Evolutionary conservation across 148 eudicot genomes (phyloP).

Genomic region (Spergularia marina): DNA sequence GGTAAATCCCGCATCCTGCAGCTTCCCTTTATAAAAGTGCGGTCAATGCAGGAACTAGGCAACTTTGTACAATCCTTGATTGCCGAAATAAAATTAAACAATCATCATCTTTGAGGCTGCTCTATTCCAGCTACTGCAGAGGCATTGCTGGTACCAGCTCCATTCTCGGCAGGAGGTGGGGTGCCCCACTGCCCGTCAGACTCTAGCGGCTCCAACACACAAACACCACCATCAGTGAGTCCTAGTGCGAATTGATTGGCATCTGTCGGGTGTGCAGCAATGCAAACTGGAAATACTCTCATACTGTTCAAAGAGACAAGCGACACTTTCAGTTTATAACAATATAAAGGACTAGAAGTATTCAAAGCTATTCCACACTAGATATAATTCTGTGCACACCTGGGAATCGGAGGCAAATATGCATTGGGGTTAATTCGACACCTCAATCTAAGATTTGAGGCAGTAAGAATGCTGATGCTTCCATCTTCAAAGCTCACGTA

Average conservation of each 20-base stretch:
- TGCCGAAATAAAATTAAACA: constrained; percentile 7
- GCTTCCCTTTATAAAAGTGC: constrained; percentile 28
- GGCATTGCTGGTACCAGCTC: constrained; percentile 56
- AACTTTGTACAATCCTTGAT: constrained; percentile 23
- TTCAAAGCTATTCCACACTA: neutral
- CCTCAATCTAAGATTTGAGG: constrained; percentile 66
- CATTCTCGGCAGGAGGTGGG: constrained; percentile 66
- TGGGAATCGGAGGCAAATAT: constrained; percentile 69
- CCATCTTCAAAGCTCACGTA: constrained; percentile 82
- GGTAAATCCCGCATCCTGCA: constrained; percentile 32
- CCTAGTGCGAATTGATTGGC: constrained; percentile 92
- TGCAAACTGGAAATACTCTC: constrained; percentile 65
- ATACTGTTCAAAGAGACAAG: constrained; percentile 34
- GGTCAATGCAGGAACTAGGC: constrained; percentile 29
- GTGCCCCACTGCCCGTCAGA: constrained; percentile 92
- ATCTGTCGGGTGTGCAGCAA: constrained; percentile 92
- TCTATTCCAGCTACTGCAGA: constrained; percentile 44
- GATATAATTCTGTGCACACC: constrained; percentile 35
- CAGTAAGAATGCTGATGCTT: constrained; percentile 74
- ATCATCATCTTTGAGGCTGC: constrained; percentile 50
- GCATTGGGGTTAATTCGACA: constrained; percentile 76
- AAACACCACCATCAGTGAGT: constrained; percentile 78
- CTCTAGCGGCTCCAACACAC: constrained; percentile 84
- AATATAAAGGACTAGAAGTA: neutral
- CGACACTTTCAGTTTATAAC: neutral